Percentiles rank a stretch among this genome's conserved stretches.
Conservation (phyloP, 805 yeast species). For the Metschnikowia corniflorae region DNA sequence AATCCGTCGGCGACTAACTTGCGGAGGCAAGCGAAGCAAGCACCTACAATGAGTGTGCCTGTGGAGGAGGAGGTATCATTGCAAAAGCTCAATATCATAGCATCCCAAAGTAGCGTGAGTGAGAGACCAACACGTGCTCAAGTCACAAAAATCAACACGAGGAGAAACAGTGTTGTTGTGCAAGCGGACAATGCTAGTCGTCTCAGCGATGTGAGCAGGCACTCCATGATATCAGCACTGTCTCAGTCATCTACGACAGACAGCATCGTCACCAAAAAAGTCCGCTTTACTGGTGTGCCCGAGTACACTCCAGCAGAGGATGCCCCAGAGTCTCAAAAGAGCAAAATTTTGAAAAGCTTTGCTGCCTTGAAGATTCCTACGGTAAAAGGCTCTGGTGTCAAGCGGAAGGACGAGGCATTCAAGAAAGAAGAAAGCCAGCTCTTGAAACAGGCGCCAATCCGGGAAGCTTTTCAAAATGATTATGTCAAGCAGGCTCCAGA, state of each 20-base stretch:
- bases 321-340: conserved; percentile 45
- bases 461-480: not conserved
- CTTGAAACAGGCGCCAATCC: conserved; percentile 23
- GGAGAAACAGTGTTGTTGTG: conserved; percentile 27
- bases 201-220: conserved; percentile 4
- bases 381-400: conserved; percentile 15
- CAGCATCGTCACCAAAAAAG: conserved; percentile 33
- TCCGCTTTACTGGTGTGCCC: conserved; percentile 51
- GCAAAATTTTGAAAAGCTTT: conserved; percentile 36
- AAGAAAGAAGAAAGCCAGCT: conserved; percentile 39
- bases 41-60: not conserved
- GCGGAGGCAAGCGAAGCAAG: conserved; percentile 8
- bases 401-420: conserved; percentile 34
- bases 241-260: conserved; percentile 15
- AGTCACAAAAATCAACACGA: conserved; percentile 16
- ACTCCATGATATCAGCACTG: conserved; percentile 5
- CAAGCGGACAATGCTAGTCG: conserved; percentile 10
- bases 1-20: conserved; percentile 24
- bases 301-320: conserved; percentile 52
- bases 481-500: conserved; percentile 1
- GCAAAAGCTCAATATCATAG: not conserved
- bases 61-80: not conserved
- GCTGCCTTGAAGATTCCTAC: conserved; percentile 28
- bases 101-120: not conserved
- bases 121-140: conserved; percentile 16